Conservation (phyloP, 495 filamentous ascomycete genomes). For the Neohortaea acidophila region DNA sequence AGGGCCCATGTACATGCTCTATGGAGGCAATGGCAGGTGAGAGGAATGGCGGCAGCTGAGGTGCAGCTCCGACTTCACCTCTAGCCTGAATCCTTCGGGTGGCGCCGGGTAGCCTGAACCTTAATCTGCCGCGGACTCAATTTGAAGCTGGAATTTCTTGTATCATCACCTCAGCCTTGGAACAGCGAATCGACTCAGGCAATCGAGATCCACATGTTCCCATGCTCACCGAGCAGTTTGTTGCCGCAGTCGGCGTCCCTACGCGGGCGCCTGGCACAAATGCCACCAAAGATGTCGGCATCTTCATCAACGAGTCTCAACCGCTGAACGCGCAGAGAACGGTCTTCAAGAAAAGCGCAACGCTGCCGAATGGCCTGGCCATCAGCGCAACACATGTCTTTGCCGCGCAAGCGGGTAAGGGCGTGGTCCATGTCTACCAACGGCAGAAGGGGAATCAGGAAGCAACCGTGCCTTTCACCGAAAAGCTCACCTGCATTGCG, state of each 20-base stretch:
- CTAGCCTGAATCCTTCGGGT: too few relatives aligned
- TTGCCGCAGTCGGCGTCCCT: constrained; percentile 54
- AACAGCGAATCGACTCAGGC: too few relatives aligned
- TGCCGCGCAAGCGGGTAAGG: constrained; percentile 78
- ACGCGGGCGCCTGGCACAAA: constrained; percentile 49
- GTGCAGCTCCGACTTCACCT: too few relatives aligned
- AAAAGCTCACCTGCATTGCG: constrained; percentile 61
- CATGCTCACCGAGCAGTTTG: constrained; percentile 72
- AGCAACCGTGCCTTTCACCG: constrained; percentile 67
- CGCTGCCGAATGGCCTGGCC: constrained; percentile 60
- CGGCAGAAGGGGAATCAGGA: constrained; percentile 73
- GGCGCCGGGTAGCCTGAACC: too few relatives aligned
- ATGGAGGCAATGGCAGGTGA: too few relatives aligned
- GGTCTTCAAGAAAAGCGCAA: constrained; percentile 86
- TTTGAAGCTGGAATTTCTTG: too few relatives aligned
- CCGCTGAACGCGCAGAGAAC: constrained; percentile 52
- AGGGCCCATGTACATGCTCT: too few relatives aligned
- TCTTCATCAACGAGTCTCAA: constrained; percentile 71
- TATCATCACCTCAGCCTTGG: too few relatives aligned
- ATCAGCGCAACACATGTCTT: constrained; percentile 75
- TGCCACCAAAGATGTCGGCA: constrained; percentile 59
- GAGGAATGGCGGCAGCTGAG: too few relatives aligned
- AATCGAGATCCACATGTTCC: too few relatives aligned
- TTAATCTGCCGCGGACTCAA: too few relatives aligned
- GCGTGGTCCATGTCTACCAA: constrained; percentile 80